Evolutionary conservation across 345 rosid species (phyloP).

Genomic region (Balakata baccata): DNA sequence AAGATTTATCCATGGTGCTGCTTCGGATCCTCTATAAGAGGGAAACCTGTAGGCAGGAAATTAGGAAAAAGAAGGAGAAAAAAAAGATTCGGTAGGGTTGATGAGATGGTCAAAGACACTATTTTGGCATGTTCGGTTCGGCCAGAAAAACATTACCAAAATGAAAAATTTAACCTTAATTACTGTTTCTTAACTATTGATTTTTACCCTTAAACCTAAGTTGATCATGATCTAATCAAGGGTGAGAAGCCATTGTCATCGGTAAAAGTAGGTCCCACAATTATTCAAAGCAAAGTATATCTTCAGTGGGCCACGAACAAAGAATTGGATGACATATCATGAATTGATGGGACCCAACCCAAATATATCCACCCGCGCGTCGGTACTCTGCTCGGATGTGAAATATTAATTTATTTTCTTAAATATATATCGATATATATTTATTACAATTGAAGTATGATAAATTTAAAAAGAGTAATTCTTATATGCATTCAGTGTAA

Average conservation of each 20-base stretch:
- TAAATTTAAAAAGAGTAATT: too few species aligned
- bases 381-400: too few species aligned
- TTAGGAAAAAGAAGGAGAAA: background rate
- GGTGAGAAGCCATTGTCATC: background rate
- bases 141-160: background rate
- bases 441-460: too few species aligned
- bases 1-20: background rate
- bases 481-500: too few species aligned
- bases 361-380: too few species aligned
- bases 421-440: too few species aligned
- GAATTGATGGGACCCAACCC: background rate
- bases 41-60: too few species aligned
- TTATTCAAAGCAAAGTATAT: background rate
- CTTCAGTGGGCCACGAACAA: background rate
- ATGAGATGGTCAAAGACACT: background rate
- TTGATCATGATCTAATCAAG: conserved; percentile 12
- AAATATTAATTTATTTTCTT: too few species aligned
- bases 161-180: too few species aligned
- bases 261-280: conserved; percentile 2
- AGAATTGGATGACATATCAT: too few species aligned
- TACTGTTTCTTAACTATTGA: background rate
- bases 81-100: background rate
- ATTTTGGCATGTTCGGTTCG: background rate
- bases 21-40: conserved; percentile 24
- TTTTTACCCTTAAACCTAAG: background rate